Base-by-base conservation (phyloP, 176 grass and related monocot genomes). In the Pharus latifolius region DNA sequence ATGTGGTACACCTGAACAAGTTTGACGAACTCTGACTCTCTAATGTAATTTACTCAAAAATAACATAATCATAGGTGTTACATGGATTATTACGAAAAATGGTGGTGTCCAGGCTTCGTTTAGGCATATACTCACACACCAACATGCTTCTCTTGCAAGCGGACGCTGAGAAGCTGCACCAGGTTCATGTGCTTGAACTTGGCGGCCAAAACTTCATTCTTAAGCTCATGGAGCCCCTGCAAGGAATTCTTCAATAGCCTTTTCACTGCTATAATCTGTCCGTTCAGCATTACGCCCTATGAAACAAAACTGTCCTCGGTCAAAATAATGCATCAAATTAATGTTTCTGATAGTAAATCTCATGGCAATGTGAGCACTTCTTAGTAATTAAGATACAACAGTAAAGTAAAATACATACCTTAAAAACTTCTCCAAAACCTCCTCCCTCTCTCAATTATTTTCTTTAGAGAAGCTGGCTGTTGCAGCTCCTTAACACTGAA, bases 401-500 rank as follows among this genome's bases (percentile, higher is more conserved):
- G n/a, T n/a, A n/a, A n/a, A n/a, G n/a, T n/a, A n/a, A n/a, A n/a
- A n/a, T n/a, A n/a, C n/a, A n/a, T 38, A 66, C 87, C 75, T 76
- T 90, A 17, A 85, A 85, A 35, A 85, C 87, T 56, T 69, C 16
- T 7, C 87, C 82, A 2, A 77, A 90, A 29, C 87, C 87, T 24
- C n/a, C n/a, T n/a, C 87, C 87, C 28, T 80, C 6, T 22, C 82
- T 81, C 2, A 89, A 60, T 33, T 89, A 43, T 84, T 84, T 54
- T 57, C 72, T 19, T 63, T 82, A 7, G 77, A 62, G 10, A 89
- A 89, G 66, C 81, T 82, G 5, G 24, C 58, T 17, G 82, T 89
- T 1, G 87, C 87, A 11, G 22, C n/a, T 28, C 20, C 54, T 77
- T 40, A 89, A 23, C 29, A 69, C 27, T 40, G 35, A 15, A 83